These are phyloP conservation scores for Metschnikowia shivogae DNA, from an alignment of 805 yeast genomes.

Conservation along the genomic window DNA sequence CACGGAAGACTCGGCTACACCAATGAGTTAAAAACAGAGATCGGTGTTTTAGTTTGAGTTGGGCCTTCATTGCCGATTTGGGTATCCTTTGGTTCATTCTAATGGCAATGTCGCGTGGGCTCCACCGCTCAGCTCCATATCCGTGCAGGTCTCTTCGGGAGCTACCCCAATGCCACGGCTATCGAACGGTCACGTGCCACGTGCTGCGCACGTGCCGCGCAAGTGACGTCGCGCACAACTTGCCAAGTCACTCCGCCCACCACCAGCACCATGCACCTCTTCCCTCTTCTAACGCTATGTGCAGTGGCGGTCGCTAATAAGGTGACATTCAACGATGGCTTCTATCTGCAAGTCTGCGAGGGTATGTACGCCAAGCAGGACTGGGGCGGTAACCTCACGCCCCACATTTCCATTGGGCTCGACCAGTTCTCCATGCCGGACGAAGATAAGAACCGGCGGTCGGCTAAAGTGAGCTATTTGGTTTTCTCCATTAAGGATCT, in stretches of 20 bases:
- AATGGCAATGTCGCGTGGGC: too few species aligned
- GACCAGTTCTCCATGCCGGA: slow-evolving; percentile 26
- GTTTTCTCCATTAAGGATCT: slow-evolving; percentile 83
- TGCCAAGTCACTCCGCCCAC: not conserved
- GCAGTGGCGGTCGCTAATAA: slow-evolving; percentile 33
- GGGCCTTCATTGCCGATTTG: too few species aligned
- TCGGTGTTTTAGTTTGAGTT: too few species aligned
- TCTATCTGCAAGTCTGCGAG: slow-evolving; percentile 66
- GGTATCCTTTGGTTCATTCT: too few species aligned
- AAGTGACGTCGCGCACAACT: not conserved
- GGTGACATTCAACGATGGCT: slow-evolving; percentile 44
- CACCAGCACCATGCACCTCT: slow-evolving; percentile 3
- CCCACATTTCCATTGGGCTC: slow-evolving; percentile 38
- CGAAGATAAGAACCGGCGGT: slow-evolving; percentile 19
- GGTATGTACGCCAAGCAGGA: slow-evolving; percentile 87
- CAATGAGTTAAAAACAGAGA: too few species aligned
- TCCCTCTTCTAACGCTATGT: slow-evolving; percentile 6
- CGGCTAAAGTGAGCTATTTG: slow-evolving; percentile 53
- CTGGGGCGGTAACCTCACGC: slow-evolving; percentile 77
- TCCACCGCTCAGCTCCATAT: too few species aligned
- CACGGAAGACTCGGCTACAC: too few species aligned
- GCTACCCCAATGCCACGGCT: too few species aligned
- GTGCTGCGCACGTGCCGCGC: not conserved
- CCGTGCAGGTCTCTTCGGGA: too few species aligned
- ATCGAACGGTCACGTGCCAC: not conserved